Evolutionary conservation across 768 basidiomycete species (phyloP), one percentile per base, ranked within the genome.

Genomic region (Podaxis sp.): DNA sequence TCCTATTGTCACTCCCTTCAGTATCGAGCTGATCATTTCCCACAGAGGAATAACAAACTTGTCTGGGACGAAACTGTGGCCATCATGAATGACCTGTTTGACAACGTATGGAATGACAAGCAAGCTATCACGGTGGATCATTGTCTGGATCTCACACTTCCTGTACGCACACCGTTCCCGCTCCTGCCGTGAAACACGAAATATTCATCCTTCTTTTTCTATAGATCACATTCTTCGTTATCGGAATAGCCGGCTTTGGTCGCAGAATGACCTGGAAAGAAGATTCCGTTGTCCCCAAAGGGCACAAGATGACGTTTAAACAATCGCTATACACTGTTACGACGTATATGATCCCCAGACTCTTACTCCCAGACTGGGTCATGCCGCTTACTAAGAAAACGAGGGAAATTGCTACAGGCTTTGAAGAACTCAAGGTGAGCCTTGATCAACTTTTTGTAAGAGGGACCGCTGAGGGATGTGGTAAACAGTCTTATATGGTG

Each of bases 141-240:
- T 65, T 74, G 74, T 50, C 67, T 81, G 3, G 80, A 84, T 27
- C 63, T 86, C 22, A 86, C 85, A 1, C 69, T 82, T 12, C 79
- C 82, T 12, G 85, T 85, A 50, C 47, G 65, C 33, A 22, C 8
- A 5, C 12, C 12, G n/a, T 40, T 33, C 24, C 33, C 25, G 77
- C 24, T 38, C 24, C 24, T 38, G n/a, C 9, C 2, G 33, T 33
- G 33, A 2, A 27, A 7, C 24, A 22, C 15, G 12, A 2, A 1
- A 5, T 52, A 11, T 9, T 13, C 12, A 19, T 53, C 24, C 17
- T 25, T 8, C 33, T 11, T 46, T 9, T n/a, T 8, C 22, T 22
- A 8, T 36, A 85, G 84, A 77, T 84, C 27, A 77, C 84, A 0
- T 75, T 85, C 4, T 79, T 80, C 52, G 75, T 84, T 33, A 82